These are phyloP conservation scores for Leishmania guyanensis DNA, from an alignment of 208 protist species.

Conservation along the genomic window DNA sequence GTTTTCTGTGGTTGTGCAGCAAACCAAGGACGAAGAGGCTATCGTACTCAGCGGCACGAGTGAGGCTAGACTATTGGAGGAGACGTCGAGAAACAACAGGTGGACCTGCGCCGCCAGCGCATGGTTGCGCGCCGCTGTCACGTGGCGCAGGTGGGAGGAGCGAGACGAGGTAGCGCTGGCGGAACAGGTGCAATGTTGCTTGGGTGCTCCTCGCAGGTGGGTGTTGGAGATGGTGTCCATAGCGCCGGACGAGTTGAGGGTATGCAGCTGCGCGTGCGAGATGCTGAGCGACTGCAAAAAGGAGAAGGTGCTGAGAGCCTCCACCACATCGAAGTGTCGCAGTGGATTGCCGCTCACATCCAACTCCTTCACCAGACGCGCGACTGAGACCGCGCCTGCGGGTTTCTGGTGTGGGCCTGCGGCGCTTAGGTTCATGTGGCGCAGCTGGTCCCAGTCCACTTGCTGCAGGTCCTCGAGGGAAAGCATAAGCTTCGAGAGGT, in stretches of 20 bases:
- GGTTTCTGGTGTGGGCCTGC: not conserved
- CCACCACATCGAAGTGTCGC: conserved; percentile 35
- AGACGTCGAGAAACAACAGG: conserved; percentile 53
- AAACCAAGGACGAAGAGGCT: conserved; percentile 19
- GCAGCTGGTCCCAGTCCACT: conserved; percentile 49
- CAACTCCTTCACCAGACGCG: conserved; percentile 34
- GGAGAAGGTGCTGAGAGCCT: conserved; percentile 56
- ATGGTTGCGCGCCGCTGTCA: conserved; percentile 59
- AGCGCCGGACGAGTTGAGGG: not conserved
- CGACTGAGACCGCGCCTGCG: not conserved
- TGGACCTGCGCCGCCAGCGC: conserved; percentile 39
- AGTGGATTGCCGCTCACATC: conserved; percentile 77
- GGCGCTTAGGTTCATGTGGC: not conserved
- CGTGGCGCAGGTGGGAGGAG: conserved; percentile 43
- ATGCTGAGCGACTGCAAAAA: conserved; percentile 40
- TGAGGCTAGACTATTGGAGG: conserved; percentile 61
- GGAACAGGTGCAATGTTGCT: not conserved
- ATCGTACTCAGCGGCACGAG: conserved; percentile 41
- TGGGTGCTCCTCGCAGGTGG: not conserved
- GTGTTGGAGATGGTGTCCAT: not conserved
- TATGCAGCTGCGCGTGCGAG: conserved; percentile 41
- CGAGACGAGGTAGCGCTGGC: not conserved
- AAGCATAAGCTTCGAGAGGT: conserved; percentile 52
- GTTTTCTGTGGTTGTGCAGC: conserved; percentile 39
- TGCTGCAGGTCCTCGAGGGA: conserved; percentile 57